Base-by-base conservation (phyloP, 495 filamentous ascomycete genomes). In the Staphylotrichum longicolle region DNA sequence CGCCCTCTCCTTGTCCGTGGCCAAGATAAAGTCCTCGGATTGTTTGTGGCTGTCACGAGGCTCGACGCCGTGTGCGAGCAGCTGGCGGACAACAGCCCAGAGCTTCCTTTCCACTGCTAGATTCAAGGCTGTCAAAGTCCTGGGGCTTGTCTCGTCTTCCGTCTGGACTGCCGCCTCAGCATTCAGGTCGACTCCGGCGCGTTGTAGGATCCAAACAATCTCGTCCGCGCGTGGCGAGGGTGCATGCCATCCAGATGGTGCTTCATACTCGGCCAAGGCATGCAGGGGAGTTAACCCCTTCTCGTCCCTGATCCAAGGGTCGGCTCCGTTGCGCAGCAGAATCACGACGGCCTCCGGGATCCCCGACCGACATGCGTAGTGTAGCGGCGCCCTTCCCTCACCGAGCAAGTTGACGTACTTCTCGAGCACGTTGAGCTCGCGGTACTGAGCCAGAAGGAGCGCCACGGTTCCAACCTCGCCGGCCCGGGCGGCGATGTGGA, bases 351-450 rank as follows among this genome's bases (percentile, higher is more conserved):
- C 33, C 27, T 63, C 56, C 4, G 41, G 14, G 3, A 47, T 46
- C 7, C 55, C 48, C 10, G 50, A 48, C 34, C 27, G 34, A 15
- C 66, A 69, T 3, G 71, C 67, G 58, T 66, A 68, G 46, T 69
- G 65, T 5, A 74, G 57, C n/a, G 71, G 65, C 7, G 69, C 63
- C 58, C 67, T 65, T 10, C 66, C 63, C 20, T 61, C 42, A 0
- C 47, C 47, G 57, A 69, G 64, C 30, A 46, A 53, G 15, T 68
- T 58, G n/a, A 59, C 40, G 7, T 44, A 37, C 27, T 34, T 20
- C 8, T 35, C 47, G n/a, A 59, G 39, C 12, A 37, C 39, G 37
- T n/a, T 35, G 7, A 14, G 37, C 47, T 59, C 8, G 37, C 57
- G 46, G 45, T 59, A 59, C 48, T 35, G 47, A 0, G 37, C 57